phyloP scores from a whole-genome alignment of 805 yeast species.

The Ogataea thermomethanolica region DNA sequence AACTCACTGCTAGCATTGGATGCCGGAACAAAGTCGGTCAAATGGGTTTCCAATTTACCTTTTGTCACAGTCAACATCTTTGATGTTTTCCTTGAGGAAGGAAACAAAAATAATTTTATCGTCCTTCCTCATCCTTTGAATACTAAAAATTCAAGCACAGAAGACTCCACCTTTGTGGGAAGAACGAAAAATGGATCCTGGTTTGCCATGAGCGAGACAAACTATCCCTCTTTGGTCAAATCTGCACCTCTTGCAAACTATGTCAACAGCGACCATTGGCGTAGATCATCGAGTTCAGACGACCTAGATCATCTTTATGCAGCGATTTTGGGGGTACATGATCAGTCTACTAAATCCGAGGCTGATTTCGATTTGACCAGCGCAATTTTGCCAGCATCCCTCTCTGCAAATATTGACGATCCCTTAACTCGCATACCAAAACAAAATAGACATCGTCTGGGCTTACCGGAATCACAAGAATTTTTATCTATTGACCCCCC shows the following conservation, averaged over 20 bases:
- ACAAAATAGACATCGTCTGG: slow-evolving; percentile 5
- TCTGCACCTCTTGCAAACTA: slow-evolving; percentile 76
- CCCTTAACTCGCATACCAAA: slow-evolving; percentile 11
- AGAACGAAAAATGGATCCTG: slow-evolving; percentile 63
- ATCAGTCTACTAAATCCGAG: slow-evolving; percentile 20
- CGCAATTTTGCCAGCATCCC: slow-evolving; percentile 21
- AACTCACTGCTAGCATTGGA: slow-evolving; percentile 74
- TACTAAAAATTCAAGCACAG: slow-evolving; percentile 5
- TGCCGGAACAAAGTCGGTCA: slow-evolving; percentile 60
- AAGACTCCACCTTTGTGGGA: slow-evolving; percentile 59
- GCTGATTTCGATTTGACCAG: slow-evolving; percentile 19
- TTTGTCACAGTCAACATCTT: slow-evolving; percentile 72
- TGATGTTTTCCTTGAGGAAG: slow-evolving; percentile 53
- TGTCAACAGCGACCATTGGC: slow-evolving; percentile 44
- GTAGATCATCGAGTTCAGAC: slow-evolving; percentile 35
- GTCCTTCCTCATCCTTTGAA: slow-evolving; percentile 69
- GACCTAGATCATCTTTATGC: slow-evolving; percentile 38
- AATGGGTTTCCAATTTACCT: slow-evolving; percentile 76
- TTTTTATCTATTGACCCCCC: slow-evolving; percentile 22
- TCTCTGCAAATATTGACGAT: slow-evolving; percentile 20
- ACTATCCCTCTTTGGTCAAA: slow-evolving; percentile 78
- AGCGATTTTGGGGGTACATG: slow-evolving; percentile 52
- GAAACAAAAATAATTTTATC: slow-evolving; percentile 36
- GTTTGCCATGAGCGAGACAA: slow-evolving; percentile 78
- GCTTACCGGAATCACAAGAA: slow-evolving; percentile 13